Base-by-base conservation (phyloP, 192 early-diverging fungal genomes). In the Entomortierella beljakovae region DNA sequence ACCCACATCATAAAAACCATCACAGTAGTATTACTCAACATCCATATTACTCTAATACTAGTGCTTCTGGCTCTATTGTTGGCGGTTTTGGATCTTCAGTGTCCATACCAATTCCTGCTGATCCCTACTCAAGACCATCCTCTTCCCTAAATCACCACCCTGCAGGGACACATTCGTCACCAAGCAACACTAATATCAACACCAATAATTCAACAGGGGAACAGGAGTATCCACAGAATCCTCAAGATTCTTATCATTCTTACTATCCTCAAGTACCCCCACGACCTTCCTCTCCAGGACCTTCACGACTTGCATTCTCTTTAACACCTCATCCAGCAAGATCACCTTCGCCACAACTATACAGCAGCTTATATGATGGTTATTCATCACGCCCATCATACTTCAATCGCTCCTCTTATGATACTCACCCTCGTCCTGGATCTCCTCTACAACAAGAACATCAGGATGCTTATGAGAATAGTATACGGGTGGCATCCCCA, bases 221-320 rank as follows among this genome's bases (percentile, higher is more conserved):
- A 34, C 64, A 76, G 33, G 72, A 76, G 49, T 76, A 76, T 42
- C 72, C 72, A 46, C 72, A 76, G 37, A 76, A 76, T 33, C 72
- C 72, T 15, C 72, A 76, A 34, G 72, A 76, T 37, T 58, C 61
- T 4, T 69, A 53, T 33, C 48, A 63, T 33, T 31, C 26, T 18
- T 76, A 76, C n/a, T 76, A 76, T 11, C 42, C 72, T 13, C 72
- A 67, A 34, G 53, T 67, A 3, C 72, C 72, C 0, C 56, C 64
- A 16, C 64, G 72, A 2, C 31, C 72, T 18, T 23, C 64, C 16
- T 76, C 72, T 0, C 64, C 72, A 1, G 72, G 58, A 0, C 64
- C 60, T 5, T 57, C 72, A 25, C 48, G 64, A 25, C 72, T 76
- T 16, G 72, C 72, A 51, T 76, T 76, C 56, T 35, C 72, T 5